These are phyloP conservation scores for Schizochytrium sp. DNA, from an alignment of 108 stramenopile species.

Conservation along the genomic window DNA sequence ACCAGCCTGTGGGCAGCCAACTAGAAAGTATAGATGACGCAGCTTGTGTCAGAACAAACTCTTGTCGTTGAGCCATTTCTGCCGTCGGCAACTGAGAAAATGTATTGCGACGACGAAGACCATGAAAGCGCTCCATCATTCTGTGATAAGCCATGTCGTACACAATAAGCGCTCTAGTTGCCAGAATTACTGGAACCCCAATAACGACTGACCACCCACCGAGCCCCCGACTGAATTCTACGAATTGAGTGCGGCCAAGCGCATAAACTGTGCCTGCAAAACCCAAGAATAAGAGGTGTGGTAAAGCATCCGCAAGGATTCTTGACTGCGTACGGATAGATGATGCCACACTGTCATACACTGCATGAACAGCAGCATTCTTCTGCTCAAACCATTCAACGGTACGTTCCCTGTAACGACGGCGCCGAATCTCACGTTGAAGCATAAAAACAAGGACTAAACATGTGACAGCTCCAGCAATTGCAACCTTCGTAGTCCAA, in stretches of 20 bases:
- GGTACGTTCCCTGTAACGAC: conserved; percentile 42
- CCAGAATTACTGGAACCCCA: conserved; percentile 12
- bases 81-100: conserved; percentile 50
- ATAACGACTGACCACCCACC: conserved; percentile 46
- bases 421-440: conserved; percentile 23
- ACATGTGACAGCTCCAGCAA: background rate
- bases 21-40: background rate
- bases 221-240: background rate
- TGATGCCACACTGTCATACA: background rate
- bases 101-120: background rate
- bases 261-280: background rate
- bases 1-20: background rate
- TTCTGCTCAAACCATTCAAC: background rate
- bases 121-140: conserved; percentile 20
- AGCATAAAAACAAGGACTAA: conserved; percentile 17
- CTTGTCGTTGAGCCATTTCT: background rate
- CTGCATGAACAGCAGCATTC: background rate
- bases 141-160: conserved; percentile 49
- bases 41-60: background rate
- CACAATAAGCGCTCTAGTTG: conserved; percentile 48
- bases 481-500: conserved; percentile 40
- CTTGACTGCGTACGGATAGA: background rate
- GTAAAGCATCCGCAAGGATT: conserved; percentile 22
- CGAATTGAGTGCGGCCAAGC: conserved; percentile 22
- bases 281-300: background rate